phyloP scores from a whole-genome alignment of 257 asterid species.

The Petunia axillaris region DNA sequence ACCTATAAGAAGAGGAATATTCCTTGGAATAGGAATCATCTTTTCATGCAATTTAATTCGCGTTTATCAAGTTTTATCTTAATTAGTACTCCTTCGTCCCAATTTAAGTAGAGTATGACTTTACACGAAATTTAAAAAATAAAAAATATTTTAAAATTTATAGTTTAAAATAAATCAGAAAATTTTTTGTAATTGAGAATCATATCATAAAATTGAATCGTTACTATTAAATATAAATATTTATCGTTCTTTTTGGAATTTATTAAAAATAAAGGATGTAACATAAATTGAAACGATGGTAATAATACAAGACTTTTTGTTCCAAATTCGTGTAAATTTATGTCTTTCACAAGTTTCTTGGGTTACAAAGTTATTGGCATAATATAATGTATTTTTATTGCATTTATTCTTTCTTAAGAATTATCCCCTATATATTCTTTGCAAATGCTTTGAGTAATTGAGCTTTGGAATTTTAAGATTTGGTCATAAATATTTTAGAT shows the following conservation, averaged over 20 bases:
- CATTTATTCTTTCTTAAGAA: not conserved
- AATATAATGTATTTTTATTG: not conserved
- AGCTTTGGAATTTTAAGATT: not conserved
- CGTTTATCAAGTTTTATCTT: not conserved
- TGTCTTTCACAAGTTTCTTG: not conserved
- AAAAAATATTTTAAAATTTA: too few species aligned
- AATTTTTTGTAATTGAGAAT: too few species aligned
- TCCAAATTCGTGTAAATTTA: not conserved
- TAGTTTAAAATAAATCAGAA: too few species aligned
- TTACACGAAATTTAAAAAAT: too few species aligned
- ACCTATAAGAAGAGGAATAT: not conserved
- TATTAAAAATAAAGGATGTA: too few species aligned
- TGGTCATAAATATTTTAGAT: not conserved
- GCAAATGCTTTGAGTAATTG: not conserved
- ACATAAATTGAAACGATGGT: too few species aligned
- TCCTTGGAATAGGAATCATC: not conserved
- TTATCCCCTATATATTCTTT: not conserved
- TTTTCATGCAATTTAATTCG: not conserved
- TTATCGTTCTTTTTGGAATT: too few species aligned
- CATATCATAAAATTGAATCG: too few species aligned
- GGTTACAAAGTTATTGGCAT: constrained; percentile 14
- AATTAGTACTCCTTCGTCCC: not conserved
- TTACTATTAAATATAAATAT: too few species aligned
- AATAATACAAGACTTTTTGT: too few species aligned
- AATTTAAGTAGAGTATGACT: too few species aligned